These are phyloP conservation scores for Oryza meridionalis DNA, from an alignment of 176 grass and related monocot genomes.

Conservation along the genomic window DNA sequence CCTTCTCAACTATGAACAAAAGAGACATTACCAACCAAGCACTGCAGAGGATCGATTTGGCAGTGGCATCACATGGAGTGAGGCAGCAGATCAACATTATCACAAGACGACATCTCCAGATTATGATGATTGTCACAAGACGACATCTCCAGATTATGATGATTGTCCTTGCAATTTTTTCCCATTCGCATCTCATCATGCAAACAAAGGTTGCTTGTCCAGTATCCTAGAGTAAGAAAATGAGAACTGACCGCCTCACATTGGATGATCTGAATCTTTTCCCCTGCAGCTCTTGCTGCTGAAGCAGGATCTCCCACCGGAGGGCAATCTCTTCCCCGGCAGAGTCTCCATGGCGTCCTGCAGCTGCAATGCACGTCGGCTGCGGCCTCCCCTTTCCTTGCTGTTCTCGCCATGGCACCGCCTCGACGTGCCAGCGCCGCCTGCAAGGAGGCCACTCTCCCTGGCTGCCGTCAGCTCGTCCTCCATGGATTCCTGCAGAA, in stretches of 20 bases:
- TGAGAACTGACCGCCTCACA: slow-evolving; percentile 38
- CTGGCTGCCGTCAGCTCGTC: slow-evolving; percentile 67
- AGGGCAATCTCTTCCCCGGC: slow-evolving; percentile 61
- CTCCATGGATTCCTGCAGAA: slow-evolving; percentile 73
- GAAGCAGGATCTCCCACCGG: slow-evolving; percentile 59
- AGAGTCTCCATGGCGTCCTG: slow-evolving; percentile 30
- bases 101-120: slow-evolving; percentile 4
- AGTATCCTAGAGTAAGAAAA: slow-evolving; percentile 41
- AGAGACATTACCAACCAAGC: slow-evolving; percentile 35
- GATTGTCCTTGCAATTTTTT: slow-evolving; percentile 28
- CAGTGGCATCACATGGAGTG: slow-evolving; percentile 24
- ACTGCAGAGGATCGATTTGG: slow-evolving; percentile 31
- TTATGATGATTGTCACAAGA: slow-evolving; percentile 15
- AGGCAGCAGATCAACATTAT: slow-evolving; percentile 22
- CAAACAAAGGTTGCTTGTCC: slow-evolving; percentile 30
- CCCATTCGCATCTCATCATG: slow-evolving; percentile 25
- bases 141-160: slow-evolving; percentile 22
- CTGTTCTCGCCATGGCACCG: slow-evolving; percentile 46
- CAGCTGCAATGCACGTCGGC: slow-evolving; percentile 33
- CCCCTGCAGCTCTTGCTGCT: slow-evolving; percentile 54
- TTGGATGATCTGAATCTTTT: slow-evolving; percentile 52
- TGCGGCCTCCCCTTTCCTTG: slow-evolving; percentile 32
- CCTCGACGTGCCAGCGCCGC: slow-evolving; percentile 46
- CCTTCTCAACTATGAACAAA: slow-evolving; percentile 18
- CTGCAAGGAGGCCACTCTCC: slow-evolving; percentile 53